Conservation (phyloP, 2,329 filamentous ascomycete species). For the Alternaria longipes region DNA sequence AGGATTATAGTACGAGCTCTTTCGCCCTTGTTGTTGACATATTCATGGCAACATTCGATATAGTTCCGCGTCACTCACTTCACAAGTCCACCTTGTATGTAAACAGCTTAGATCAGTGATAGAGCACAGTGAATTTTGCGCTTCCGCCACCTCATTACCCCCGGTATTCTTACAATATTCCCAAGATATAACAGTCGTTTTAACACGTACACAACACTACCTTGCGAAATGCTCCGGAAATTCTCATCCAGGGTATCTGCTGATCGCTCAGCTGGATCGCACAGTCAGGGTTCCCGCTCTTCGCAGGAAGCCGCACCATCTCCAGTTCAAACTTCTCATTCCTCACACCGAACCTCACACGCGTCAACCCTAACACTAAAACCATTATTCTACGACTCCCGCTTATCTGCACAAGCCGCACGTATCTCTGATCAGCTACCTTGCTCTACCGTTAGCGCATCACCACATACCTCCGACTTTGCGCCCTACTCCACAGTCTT, state of each 20-base stretch:
- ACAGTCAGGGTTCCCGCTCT: background rate
- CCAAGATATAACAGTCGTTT: background rate
- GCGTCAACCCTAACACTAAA: background rate
- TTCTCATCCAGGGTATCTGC: background rate
- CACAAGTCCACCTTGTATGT: background rate
- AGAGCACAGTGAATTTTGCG: background rate
- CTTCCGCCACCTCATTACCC: background rate
- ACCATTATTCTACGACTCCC: background rate
- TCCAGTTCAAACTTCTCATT: background rate
- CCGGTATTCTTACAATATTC: background rate
- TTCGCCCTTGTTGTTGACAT: too few species aligned
- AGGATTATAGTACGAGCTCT: too few species aligned
- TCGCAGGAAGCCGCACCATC: background rate
- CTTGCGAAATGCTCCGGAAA: background rate
- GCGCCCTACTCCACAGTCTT: background rate
- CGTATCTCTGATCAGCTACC: background rate
- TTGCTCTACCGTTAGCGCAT: background rate
- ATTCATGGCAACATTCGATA: too few species aligned
- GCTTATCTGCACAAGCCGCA: background rate
- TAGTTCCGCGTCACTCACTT: background rate
- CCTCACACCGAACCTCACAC: background rate
- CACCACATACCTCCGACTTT: background rate
- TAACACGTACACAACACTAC: background rate
- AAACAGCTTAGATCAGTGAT: background rate
- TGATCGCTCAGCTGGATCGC: background rate